Base-by-base conservation (phyloP, 352 stramenopile genomes). In the Phytophthora hibernalis region DNA sequence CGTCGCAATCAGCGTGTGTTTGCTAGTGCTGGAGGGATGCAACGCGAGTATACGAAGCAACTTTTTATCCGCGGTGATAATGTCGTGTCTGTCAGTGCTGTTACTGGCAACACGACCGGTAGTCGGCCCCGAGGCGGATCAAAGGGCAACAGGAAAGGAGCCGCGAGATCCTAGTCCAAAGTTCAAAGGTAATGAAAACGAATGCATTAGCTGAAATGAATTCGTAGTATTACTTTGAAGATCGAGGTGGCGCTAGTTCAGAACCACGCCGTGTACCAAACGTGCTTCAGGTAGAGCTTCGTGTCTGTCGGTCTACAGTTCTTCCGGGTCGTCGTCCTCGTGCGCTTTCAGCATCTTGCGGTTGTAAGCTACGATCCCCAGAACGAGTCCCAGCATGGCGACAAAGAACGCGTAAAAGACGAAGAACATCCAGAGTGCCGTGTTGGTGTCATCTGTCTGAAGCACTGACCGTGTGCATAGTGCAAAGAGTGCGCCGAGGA, bases 21-120 rank as follows among this genome's bases (percentile, higher is more conserved):
- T 38, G 67, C 48, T 20, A 50, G 53, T 69, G 63, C 52, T 42
- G 67, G 67, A 38, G 63, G 72, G 11, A 66, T 49, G 18, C 65
- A 71, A 31, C 72, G 59, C n/a, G 68, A 80, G 37, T 85, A 87
- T 54, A 40, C 91, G 49, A 91, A 93, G 68, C 90, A 98, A 72
- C 71, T 98, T 28, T 89, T 98, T 57, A 80, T 98, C 24, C 83
- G 95, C 26, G 95, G 95, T 12, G 95, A 98, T 68, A 98, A 96
- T 70, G 81, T 98, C 53, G 93, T 98, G 30, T 79, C 74, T 11
- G 63, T 82, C 12, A 82, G 74, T 60, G 50, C 80, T 90, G 62
- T 77, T 87, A n/a, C 22, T 68, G 37, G 33, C 53, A 54, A 71
- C 48, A 18, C 22, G 64, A 20, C 18, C 12, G 30, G 45, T 24